phyloP scores from a whole-genome alignment of 2,329 filamentous ascomycete genomes.

The Corynespora cassiicola region DNA sequence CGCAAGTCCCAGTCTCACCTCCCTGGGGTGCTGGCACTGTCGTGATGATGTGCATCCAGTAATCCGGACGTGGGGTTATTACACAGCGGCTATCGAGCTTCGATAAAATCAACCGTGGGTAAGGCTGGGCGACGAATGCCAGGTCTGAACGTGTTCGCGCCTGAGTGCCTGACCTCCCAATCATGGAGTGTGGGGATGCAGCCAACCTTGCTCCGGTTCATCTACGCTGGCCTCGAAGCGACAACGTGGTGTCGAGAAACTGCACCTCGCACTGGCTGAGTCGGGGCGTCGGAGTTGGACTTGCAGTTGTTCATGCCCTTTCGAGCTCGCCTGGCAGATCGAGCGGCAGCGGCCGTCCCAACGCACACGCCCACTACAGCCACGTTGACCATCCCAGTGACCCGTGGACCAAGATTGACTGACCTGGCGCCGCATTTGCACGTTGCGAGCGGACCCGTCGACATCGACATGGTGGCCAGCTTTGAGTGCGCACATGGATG shows the following conservation, averaged over 20 bases:
- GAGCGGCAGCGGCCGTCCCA: conserved; percentile 4
- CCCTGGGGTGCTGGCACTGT: no score
- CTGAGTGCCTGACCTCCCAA: conserved; percentile 21
- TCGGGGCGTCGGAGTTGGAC: conserved; percentile 2
- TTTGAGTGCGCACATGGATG: no score
- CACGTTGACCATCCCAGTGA: no score
- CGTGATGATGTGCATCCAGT: conserved; percentile 35
- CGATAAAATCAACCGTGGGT: conserved; percentile 11
- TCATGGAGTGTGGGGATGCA: conserved; percentile 18
- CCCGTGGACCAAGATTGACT: no score
- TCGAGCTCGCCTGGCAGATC: conserved; percentile 8
- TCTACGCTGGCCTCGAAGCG: conserved; percentile 4
- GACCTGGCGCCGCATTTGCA: no score
- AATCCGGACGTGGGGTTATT: conserved; percentile 22
- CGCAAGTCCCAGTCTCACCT: no score
- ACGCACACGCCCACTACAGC: conserved; percentile 1
- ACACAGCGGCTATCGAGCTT: conserved; percentile 39
- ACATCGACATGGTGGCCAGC: no score
- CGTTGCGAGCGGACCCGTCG: no score
- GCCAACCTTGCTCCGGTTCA: conserved; percentile 10
- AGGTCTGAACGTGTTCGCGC: conserved; percentile 36
- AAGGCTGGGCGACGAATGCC: conserved; percentile 30
- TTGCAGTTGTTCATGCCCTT: conserved; percentile 7
- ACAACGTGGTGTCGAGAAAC: conserved; percentile 6
- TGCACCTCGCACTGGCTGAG: conserved; percentile 11